phyloP scores from a whole-genome alignment of 148 eudicot species.

The Heliosperma pusillum region DNA sequence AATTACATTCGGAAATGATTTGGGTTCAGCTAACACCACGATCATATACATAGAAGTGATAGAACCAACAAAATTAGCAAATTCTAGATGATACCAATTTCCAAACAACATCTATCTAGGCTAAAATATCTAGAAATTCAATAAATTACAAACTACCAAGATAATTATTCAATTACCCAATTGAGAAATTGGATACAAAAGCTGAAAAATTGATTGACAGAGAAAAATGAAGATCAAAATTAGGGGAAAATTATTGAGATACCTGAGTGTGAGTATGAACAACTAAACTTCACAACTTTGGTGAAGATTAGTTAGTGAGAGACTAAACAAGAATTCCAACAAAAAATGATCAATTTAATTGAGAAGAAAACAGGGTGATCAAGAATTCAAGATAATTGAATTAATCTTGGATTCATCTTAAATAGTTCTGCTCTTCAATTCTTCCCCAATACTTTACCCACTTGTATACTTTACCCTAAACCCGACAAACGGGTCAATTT shows the following conservation, averaged over 20 bases:
- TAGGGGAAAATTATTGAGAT: too few species aligned
- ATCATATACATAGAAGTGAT: neutral
- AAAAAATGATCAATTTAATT: neutral
- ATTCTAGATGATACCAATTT: neutral
- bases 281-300: too few species aligned
- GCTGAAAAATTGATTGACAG: neutral
- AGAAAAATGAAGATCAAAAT: neutral
- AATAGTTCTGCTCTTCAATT: too few species aligned
- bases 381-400: neutral
- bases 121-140: neutral
- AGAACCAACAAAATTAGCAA: neutral
- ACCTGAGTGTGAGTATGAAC: neutral
- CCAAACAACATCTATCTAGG: neutral
- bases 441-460: too few species aligned
- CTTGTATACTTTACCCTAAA: too few species aligned
- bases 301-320: too few species aligned
- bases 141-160: neutral
- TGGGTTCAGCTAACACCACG: neutral
- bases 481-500: too few species aligned
- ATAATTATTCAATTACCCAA: neutral
- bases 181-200: neutral
- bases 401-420: neutral
- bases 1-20: neutral
- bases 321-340: neutral
- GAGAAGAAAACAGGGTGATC: neutral